Evolutionary conservation across 805 yeast species (phyloP).

Genomic region (Teunomyces stri): DNA sequence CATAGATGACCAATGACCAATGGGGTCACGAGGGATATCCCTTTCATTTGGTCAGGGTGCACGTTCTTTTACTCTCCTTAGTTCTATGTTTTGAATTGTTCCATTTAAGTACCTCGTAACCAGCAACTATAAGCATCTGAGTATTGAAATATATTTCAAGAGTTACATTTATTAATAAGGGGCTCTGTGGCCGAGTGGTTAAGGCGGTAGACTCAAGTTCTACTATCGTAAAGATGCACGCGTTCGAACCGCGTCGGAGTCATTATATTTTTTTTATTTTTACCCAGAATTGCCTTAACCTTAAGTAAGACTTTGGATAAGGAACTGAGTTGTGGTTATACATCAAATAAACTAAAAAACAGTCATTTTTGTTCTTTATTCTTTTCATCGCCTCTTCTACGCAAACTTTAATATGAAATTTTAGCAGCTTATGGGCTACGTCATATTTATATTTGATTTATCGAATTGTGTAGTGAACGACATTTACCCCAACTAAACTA

Average conservation of each 20-base stretch:
- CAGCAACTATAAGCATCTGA: too few species aligned
- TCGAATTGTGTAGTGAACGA: not conserved
- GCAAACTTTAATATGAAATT: too few species aligned
- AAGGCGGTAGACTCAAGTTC: constrained; percentile 5
- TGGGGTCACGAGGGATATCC: too few species aligned
- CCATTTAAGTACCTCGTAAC: too few species aligned
- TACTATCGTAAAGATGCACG: constrained; percentile 5
- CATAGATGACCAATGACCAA: too few species aligned
- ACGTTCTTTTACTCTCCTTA: too few species aligned
- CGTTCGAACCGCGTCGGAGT: constrained; percentile 5
- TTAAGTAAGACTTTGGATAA: too few species aligned
- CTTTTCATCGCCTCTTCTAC: too few species aligned
- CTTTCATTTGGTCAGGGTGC: too few species aligned
- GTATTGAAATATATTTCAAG: not conserved
- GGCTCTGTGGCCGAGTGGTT: constrained; percentile 5
- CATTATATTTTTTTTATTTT: not conserved
- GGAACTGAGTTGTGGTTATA: too few species aligned
- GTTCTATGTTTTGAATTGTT: too few species aligned
- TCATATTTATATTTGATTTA: not conserved
- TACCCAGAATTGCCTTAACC: too few species aligned
- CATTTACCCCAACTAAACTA: constrained; percentile 7
- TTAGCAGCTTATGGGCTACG: not conserved
- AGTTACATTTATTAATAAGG: not conserved
- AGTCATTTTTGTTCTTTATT: not conserved
- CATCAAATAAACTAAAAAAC: not conserved